Base-by-base conservation (phyloP, 352 stramenopile genomes). In the Blastocystis sp. region DNA sequence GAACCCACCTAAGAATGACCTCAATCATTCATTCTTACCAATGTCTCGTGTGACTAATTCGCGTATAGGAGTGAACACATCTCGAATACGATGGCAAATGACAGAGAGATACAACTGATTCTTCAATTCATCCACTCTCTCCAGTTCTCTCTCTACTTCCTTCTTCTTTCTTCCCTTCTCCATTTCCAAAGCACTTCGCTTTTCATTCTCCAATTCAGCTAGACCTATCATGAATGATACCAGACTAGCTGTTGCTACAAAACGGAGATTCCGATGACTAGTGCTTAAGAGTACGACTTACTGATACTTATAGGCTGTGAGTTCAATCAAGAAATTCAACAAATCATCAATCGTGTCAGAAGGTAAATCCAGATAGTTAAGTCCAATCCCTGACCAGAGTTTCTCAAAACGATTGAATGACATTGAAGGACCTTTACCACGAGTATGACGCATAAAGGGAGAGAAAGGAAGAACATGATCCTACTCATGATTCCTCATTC, bases 201-300 rank as follows among this genome's bases (percentile, higher is more conserved):
- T 24, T 16, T 49, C 35, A 14, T 37, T 49, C 3, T 80, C 69
- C 37, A 37, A 27, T 7, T 58, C 69, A 27, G 52, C 49, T 1
- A 80, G 24, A 21, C 69, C 69, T 11, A 21, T 49, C 11, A 49
- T 11, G 32, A 80, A 24, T 0, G 42, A 16, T 6, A 80, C 12
- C 11, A 80, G 35, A 32, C 12, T 24, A 7, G 69, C 39, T 6
- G 69, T 59, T 16, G 69, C 69, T 0, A 80, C 69, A 27, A 80
- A 80, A 14, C 69, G 69, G 4, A 80, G 69, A 27, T n/a, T 58
- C 0, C 69, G 69, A 39, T 80, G 69, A 61, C 69, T 80, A 80
- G 39, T 11, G 27, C 16, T 12, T n/a, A 80, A 37, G 16, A 32
- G 43, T 65, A 21, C 1, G 21, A 5, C 5, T 7, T 35, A 32